A percentile compares a stretch with the other conserved stretches of the same genome.
Evolutionary conservation across 768 basidiomycete genomes (phyloP).

Genomic region (Russula sp.): DNA sequence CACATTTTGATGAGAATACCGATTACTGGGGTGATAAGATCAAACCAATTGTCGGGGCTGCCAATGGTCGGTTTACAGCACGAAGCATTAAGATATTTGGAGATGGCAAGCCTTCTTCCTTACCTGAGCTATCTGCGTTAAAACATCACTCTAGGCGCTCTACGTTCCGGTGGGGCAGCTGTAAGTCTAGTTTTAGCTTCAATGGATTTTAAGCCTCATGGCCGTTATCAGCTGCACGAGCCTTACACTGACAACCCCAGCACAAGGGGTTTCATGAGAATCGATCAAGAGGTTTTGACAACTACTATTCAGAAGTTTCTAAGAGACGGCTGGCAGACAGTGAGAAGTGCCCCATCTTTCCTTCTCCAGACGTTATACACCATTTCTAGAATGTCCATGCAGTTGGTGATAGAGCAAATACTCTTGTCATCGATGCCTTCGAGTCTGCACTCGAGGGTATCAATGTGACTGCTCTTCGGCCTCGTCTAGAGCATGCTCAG

Average conservation of each 20-base stretch:
- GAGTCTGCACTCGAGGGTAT: conserved; percentile 55
- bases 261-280: conserved; percentile 72
- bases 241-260: conserved; percentile 75
- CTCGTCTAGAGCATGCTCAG: conserved; percentile 88
- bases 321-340: conserved; percentile 85
- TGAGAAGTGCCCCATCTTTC: conserved; percentile 32
- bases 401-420: conserved; percentile 83
- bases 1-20: conserved; percentile 55
- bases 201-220: not conserved
- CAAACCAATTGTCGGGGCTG: conserved; percentile 45
- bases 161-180: conserved; percentile 87
- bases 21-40: conserved; percentile 70
- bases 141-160: conserved; percentile 48
- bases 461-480: conserved; percentile 58
- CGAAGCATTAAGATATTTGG: conserved; percentile 78
- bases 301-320: conserved; percentile 63
- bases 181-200: conserved; percentile 32
- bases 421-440: conserved; percentile 76
- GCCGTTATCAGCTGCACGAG: conserved; percentile 52
- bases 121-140: not conserved
- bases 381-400: conserved; percentile 70
- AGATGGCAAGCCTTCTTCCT: conserved; percentile 39
- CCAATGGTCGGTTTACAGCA: conserved; percentile 56
- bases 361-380: not conserved
- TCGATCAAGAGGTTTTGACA: conserved; percentile 51